phyloP scores from a whole-genome alignment of 805 yeast genomes.

The Komagataella pastoris region DNA sequence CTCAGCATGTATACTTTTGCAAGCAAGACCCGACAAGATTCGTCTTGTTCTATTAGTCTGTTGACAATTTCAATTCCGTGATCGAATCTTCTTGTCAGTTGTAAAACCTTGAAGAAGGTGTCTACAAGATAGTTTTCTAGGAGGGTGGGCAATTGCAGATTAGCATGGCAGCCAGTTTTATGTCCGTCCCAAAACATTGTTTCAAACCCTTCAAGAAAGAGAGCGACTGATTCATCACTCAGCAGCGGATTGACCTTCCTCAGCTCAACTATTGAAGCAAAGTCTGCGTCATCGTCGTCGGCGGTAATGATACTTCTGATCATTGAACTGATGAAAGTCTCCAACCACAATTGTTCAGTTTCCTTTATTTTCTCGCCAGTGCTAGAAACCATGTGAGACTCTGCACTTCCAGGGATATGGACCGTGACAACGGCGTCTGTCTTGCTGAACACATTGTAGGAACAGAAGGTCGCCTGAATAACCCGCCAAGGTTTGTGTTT shows the following conservation, averaged over 20 bases:
- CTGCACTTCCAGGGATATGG: slow-evolving; percentile 65
- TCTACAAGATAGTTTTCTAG: slow-evolving; percentile 62
- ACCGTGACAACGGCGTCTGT: slow-evolving; percentile 63
- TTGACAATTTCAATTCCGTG: slow-evolving; percentile 46
- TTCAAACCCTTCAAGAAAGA: slow-evolving; percentile 55
- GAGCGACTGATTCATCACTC: slow-evolving; percentile 28
- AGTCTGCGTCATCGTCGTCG: slow-evolving; percentile 67
- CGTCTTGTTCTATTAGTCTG: slow-evolving; percentile 36
- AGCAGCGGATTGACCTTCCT: slow-evolving; percentile 70
- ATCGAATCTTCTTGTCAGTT: slow-evolving; percentile 51
- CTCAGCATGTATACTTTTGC: slow-evolving; percentile 38
- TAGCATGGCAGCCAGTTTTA: slow-evolving; percentile 49
- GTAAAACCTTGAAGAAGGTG: slow-evolving; percentile 51
- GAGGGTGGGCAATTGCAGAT: slow-evolving; percentile 53
- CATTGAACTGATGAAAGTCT: slow-evolving; percentile 58
- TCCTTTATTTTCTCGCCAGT: slow-evolving; percentile 43
- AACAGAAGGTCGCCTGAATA: slow-evolving; percentile 55
- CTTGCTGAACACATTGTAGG: slow-evolving; percentile 46
- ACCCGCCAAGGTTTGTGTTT: slow-evolving; percentile 59
- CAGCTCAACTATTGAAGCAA: slow-evolving; percentile 63
- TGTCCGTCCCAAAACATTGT: slow-evolving; percentile 53
- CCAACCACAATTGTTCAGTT: slow-evolving; percentile 36
- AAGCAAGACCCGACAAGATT: slow-evolving; percentile 42
- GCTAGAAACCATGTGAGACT: slow-evolving; percentile 27
- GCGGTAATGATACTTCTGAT: slow-evolving; percentile 58